Evolutionary conservation across 108 stramenopile genomes (phyloP).

Genomic region (Conticribra guillardii): DNA sequence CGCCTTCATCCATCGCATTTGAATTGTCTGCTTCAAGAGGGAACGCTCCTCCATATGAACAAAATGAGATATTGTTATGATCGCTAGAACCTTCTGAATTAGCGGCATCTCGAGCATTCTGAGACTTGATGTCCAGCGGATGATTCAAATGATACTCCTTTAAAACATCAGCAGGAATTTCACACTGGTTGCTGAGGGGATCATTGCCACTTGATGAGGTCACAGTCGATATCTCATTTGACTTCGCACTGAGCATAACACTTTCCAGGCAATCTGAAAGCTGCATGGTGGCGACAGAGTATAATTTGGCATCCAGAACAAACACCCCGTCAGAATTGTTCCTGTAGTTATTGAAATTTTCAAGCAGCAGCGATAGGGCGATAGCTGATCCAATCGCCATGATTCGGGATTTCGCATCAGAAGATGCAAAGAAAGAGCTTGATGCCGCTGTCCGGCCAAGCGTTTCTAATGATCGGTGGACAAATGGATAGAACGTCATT

Average conservation of each 20-base stretch:
- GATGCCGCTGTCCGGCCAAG: conserved; percentile 39
- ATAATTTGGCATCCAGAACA: conserved; percentile 50
- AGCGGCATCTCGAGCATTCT: no score
- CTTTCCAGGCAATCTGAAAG: conserved; percentile 27
- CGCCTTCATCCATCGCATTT: not conserved
- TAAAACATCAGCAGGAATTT: conserved; percentile 8
- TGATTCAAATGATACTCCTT: conserved; percentile 28
- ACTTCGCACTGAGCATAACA: not conserved
- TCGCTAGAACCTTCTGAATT: not conserved
- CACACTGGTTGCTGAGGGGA: not conserved
- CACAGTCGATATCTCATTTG: not conserved
- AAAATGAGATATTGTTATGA: not conserved
- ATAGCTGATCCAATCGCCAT: conserved; percentile 45
- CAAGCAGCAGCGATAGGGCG: conserved; percentile 20
- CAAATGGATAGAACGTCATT: conserved; percentile 47
- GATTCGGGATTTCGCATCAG: conserved; percentile 26
- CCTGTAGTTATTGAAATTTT: conserved; percentile 1
- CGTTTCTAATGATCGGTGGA: conserved; percentile 54
- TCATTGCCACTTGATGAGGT: not conserved
- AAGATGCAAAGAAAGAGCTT: conserved; percentile 27
- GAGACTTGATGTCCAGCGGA: conserved; percentile 3
- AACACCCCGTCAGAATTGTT: conserved; percentile 11
- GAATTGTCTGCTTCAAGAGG: not conserved
- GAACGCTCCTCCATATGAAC: not conserved
- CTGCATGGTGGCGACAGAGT: conserved; percentile 34